Conservation (phyloP, 2,329 filamentous ascomycete genomes). For the Aureobasidium sp. region DNA sequence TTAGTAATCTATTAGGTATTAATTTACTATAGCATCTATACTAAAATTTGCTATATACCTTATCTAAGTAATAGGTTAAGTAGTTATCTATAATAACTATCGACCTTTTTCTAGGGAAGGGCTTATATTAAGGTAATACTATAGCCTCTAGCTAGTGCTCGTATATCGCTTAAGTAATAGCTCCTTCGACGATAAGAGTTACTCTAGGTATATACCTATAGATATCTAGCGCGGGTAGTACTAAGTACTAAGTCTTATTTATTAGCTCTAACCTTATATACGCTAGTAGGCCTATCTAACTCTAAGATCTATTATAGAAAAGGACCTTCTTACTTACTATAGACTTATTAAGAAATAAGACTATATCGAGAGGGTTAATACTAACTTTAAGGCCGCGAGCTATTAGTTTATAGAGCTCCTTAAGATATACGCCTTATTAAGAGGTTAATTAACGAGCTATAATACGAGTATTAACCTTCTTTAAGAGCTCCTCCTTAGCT, state of each 20-base stretch:
- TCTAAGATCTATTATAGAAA: neutral
- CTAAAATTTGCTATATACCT: neutral
- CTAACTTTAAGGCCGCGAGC: neutral
- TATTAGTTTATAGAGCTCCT: neutral
- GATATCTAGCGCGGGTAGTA: neutral
- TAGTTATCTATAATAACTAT: constrained; percentile 3
- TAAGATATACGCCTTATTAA: neutral
- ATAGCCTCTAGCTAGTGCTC: neutral
- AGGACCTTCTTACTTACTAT: neutral
- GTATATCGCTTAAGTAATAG: neutral
- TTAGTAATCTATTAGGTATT: neutral
- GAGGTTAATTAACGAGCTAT: neutral
- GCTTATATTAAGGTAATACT: neutral
- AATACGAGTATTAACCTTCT: neutral
- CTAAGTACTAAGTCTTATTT: neutral
- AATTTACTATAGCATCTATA: neutral
- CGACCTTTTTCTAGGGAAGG: neutral
- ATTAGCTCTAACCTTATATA: neutral
- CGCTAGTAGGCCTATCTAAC: neutral
- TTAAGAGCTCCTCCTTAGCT: neutral
- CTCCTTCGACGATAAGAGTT: neutral
- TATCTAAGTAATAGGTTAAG: neutral
- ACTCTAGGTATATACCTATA: neutral
- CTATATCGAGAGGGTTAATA: neutral
- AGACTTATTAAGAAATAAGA: neutral